Percentiles rank a stretch among this genome's conserved stretches.
These are phyloP conservation scores for Trichoderma guizhouense DNA, from an alignment of 2,329 filamentous ascomycete species.

Conservation along the genomic window DNA sequence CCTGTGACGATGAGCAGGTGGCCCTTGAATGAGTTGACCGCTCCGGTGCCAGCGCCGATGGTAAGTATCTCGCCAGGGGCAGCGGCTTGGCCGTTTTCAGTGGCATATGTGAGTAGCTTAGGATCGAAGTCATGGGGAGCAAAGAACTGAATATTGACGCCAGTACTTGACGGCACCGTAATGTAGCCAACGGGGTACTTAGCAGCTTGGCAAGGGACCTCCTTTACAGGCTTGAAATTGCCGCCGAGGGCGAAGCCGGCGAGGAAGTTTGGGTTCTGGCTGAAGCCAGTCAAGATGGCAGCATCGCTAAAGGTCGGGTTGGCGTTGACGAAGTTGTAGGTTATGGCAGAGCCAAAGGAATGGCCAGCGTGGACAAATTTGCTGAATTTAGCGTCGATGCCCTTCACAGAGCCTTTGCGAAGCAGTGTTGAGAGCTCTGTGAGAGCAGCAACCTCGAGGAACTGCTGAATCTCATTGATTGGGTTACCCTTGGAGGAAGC, in stretches of 20 bases:
- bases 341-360: constrained; percentile 59
- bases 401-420: constrained; percentile 43
- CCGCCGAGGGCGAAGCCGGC: constrained; percentile 42
- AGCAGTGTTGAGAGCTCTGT: constrained; percentile 49
- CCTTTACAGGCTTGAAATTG: constrained; percentile 45
- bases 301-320: constrained; percentile 55
- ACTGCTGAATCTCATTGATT: constrained; percentile 56
- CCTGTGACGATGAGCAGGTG: constrained; percentile 60
- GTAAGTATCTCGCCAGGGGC: constrained; percentile 59
- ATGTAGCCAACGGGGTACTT: constrained; percentile 52
- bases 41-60: constrained; percentile 38
- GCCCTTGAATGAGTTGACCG: constrained; percentile 43
- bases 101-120: constrained; percentile 45
- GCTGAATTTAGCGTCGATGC: constrained; percentile 35
- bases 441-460: constrained; percentile 57
- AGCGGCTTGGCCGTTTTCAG: constrained; percentile 51
- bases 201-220: constrained; percentile 27
- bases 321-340: constrained; percentile 51
- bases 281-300: constrained; percentile 60
- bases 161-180: constrained; percentile 42
- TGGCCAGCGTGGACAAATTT: constrained; percentile 61
- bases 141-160: constrained; percentile 52
- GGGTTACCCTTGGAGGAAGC: constrained; percentile 57
- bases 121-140: constrained; percentile 54
- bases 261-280: constrained; percentile 45